Evolutionary conservation across 345 rosid genomes (phyloP).

Genomic region (Brassica rapa): DNA sequence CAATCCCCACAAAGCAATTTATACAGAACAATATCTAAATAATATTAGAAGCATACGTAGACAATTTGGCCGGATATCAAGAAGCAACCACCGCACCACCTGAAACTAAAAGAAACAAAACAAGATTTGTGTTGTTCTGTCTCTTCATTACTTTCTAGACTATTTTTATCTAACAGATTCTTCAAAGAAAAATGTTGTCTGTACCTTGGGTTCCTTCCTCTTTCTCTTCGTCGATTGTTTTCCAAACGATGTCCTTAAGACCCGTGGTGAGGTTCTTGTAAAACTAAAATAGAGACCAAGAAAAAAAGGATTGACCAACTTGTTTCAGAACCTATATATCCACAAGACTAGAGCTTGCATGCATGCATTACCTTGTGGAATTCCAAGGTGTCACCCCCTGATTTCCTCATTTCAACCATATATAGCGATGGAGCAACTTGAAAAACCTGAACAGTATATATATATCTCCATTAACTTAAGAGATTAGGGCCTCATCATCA

Average conservation of each 20-base stretch:
- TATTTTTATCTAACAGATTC: neutral
- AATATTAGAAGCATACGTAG: neutral
- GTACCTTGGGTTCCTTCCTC: conserved; percentile 45
- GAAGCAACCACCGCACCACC: conserved; percentile 35
- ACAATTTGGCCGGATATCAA: neutral
- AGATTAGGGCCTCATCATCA: neutral
- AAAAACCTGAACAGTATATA: conserved; percentile 56
- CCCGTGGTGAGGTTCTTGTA: conserved; percentile 82
- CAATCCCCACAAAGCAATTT: neutral
- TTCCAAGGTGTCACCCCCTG: conserved; percentile 95
- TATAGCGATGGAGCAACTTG: conserved; percentile 97
- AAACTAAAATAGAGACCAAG: conserved; percentile 54
- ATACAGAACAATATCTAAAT: conserved; percentile 4
- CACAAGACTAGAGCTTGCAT: neutral
- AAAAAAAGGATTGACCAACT: neutral
- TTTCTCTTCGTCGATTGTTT: conserved; percentile 58
- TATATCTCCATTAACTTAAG: neutral
- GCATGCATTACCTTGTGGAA: conserved; percentile 75
- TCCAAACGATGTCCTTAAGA: conserved; percentile 96
- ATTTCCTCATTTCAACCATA: conserved; percentile 93
- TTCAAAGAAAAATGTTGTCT: neutral
- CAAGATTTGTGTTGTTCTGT: neutral
- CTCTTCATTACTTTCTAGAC: conserved; percentile 1
- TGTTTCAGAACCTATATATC: neutral
- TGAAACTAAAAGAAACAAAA: conserved; percentile 26